Base-by-base conservation (phyloP, 805 yeast genomes). In the Wickerhamiella brachini region DNA sequence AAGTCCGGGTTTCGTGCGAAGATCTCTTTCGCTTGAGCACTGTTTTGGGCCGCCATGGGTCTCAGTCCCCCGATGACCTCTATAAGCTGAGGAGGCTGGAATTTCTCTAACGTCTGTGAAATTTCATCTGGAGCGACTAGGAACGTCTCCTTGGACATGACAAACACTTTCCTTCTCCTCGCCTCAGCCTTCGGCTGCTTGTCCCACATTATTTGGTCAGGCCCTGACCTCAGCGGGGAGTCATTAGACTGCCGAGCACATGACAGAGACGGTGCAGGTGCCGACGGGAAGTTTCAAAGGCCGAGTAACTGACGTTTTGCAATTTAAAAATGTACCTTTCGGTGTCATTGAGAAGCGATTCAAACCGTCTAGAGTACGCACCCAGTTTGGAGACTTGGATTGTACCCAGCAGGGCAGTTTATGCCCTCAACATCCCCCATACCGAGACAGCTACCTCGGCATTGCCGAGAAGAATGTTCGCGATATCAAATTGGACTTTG, bases 1-100 rank as follows among this genome's bases (percentile, higher is more conserved):
- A 88, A 69, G 60, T 85, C 95, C 0, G 93, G 90, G 58, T 80
- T 79, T 54, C 77, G 79, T 23, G 73, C 73, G 22, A 87, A 70
- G 41, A 87, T 67, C 37, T 74, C 74, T 50, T 73, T 76, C 70
- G 82, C 82, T 52, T 80, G 70, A 8, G 71, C 71, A 0, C 86
- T 85, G 54, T 82, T 74, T 44, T 72, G 73, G 3, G 66, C 64
- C 1, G 82, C 67, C 79, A 84, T 78, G 23, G 68, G 66, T 56
- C 78, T 77, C 9, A 84, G 75, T 52, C 81, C 84, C 45, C 66
- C 64, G 17, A 82, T 54, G 24, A 81, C 63, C 38, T 73, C 75
- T 9, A 69, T 59, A 34, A 82, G 70, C 47, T 80, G 69, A 17
- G 66, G 59, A 34, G 70, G 73, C 53, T 78, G 79, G 51, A 79